Conservation (phyloP, 2,329 filamentous ascomycete genomes). For the Aspergillus ustus region DNA sequence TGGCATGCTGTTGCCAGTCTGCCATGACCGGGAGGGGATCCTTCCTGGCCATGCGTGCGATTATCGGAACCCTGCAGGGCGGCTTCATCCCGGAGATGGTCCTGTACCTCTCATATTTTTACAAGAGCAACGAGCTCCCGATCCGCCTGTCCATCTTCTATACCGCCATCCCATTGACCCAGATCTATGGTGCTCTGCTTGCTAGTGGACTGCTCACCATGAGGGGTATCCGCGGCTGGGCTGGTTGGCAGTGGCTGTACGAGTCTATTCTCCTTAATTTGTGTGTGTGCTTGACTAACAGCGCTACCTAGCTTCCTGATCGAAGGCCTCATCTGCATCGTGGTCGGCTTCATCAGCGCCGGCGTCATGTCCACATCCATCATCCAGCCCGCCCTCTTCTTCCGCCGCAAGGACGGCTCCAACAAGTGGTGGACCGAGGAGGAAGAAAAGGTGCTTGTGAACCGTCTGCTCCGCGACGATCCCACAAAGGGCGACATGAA, state of each 20-base stretch:
- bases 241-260: constrained; percentile 51
- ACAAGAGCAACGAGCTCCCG: constrained; percentile 68
- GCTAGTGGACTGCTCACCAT: constrained; percentile 39
- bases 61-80: constrained; percentile 14
- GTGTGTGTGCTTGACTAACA: not conserved
- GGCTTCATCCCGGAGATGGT: constrained; percentile 57
- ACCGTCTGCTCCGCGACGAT: constrained; percentile 59
- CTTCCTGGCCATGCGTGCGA: constrained; percentile 13
- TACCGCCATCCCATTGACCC: constrained; percentile 56
- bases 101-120: constrained; percentile 64
- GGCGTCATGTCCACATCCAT: constrained; percentile 59
- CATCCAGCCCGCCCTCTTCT: constrained; percentile 38
- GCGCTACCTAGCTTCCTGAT: constrained; percentile 49
- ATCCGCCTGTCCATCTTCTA: constrained; percentile 60
- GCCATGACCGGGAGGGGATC: constrained; percentile 28
- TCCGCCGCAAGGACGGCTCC: constrained; percentile 12
- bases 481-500: constrained; percentile 61
- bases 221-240: constrained; percentile 31
- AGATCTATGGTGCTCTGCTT: constrained; percentile 37
- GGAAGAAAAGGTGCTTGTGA: constrained; percentile 61
- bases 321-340: constrained; percentile 52
- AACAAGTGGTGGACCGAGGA: constrained; percentile 15
- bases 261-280: not conserved
- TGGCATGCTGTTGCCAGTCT: constrained; percentile 43
- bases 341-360: constrained; percentile 57